Evolutionary conservation across 1,139 yeast species (phyloP).

Genomic region (Yamadazyma trypodendri): DNA sequence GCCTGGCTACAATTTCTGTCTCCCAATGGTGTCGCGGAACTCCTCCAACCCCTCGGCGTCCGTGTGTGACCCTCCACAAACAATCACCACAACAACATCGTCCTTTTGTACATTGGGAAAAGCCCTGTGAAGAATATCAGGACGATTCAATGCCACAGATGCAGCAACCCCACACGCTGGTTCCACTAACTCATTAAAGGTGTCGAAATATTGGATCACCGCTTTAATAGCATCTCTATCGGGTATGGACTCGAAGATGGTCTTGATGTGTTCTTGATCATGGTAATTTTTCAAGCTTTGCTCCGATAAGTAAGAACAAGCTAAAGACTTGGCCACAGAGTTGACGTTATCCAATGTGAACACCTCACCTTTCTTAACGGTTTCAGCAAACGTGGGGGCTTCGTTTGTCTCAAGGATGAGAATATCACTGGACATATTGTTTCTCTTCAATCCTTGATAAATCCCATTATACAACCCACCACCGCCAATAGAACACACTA

Average conservation of each 20-base stretch:
- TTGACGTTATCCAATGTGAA: constrained; percentile 29
- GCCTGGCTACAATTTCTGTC: constrained; percentile 11
- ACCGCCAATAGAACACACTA: constrained; percentile 45
- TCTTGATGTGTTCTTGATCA: constrained; percentile 14
- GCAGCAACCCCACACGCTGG: constrained; percentile 47
- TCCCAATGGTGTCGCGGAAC: constrained; percentile 17
- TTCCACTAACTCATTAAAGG: constrained; percentile 28
- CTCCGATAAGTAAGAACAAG: constrained; percentile 36
- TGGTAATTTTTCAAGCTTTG: constrained; percentile 27
- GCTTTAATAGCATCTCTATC: constrained; percentile 38
- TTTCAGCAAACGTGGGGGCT: constrained; percentile 37
- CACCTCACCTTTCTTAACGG: constrained; percentile 28
- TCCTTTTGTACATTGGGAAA: constrained; percentile 25
- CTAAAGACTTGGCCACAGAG: constrained; percentile 41
- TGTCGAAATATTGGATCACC: constrained; percentile 24
- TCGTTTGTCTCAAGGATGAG: constrained; percentile 38
- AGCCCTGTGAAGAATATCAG: constrained; percentile 19
- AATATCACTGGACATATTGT: constrained; percentile 22
- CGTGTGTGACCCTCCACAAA: constrained; percentile 42
- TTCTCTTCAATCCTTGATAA: constrained; percentile 27
- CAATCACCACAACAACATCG: constrained; percentile 36
- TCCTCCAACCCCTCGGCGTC: constrained; percentile 19
- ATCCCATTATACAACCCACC: constrained; percentile 45
- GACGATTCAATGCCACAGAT: constrained; percentile 24
- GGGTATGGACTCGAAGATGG: constrained; percentile 29